Evolutionary conservation across 768 basidiomycete species (phyloP), one percentile per base, ranked within the genome.

Genomic region (Tubosaeta sp.): DNA sequence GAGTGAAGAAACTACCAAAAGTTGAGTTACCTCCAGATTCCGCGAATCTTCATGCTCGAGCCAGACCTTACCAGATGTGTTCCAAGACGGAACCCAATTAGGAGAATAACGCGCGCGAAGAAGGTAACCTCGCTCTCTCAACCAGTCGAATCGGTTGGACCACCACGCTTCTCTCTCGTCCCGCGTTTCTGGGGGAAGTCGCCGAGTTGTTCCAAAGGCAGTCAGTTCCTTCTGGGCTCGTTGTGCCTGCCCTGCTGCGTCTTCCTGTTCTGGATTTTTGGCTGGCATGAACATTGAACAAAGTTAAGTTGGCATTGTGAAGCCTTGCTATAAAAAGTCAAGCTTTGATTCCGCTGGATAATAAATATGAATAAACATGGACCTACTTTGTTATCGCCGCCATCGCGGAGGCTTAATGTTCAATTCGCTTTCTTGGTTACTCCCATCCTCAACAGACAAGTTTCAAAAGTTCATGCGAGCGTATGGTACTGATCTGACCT

Each of bases 71-170:
- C 27, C 46, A 6, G 48, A 41, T 2, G 1, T 1, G 3, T 25
- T 31, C 60, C 59, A 60, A 1, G 59, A 60, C 0, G 59, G 55
- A 4, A 29, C 11, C 59, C 59, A 60, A 0, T 43, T 6, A 0
- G 59, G 54, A 9, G 51, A 48, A 26, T 60, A 60, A 1, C 59
- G 59, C 22, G 45, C 48, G 2, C 59, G 59, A 6, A 60, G 37
- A 1, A 52, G 39, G 22, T 60, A 60, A 4, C 59, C 59, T 13
- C 6, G 29, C 1, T 12, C 25, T 3, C 33, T 32, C 5, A 61
- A 48, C 14, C 10, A 51, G 4, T 55, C 0, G 25, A 56, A 56
- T 27, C 32, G 52, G 0, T 52, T 42, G 10, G 16, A 46, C 60
- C 60, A 59, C 57, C 55, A 58, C 8, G 48, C 5, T 3, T 59